These are phyloP conservation scores for Actinomortierella wolfii DNA, from an alignment of 371 early-diverging fungal genomes.

Conservation along the genomic window DNA sequence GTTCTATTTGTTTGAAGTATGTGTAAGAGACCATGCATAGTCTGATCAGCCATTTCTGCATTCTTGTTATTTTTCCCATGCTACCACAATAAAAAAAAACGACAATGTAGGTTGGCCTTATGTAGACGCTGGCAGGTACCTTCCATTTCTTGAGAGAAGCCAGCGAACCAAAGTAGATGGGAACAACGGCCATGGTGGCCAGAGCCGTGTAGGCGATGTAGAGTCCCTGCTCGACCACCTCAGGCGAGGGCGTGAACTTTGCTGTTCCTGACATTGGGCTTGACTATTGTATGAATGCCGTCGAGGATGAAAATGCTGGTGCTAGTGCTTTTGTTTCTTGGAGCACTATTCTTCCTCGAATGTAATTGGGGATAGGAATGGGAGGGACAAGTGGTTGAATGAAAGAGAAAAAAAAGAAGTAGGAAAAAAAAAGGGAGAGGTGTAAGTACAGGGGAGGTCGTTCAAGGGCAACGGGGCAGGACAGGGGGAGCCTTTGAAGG, in stretches of 20 bases:
- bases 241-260: constrained; percentile 40
- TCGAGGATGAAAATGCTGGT: constrained; percentile 6
- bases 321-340: constrained; percentile 8
- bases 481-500: neutral
- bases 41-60: no score
- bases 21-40: neutral
- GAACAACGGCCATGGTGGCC: constrained; percentile 83
- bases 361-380: no score
- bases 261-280: constrained; percentile 6
- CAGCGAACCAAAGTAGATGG: constrained; percentile 88
- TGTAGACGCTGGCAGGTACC: no score
- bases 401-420: no score
- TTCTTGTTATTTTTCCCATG: no score
- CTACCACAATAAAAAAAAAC: no score
- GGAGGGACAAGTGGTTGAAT: no score
- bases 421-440: constrained; percentile 8
- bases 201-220: constrained; percentile 89
- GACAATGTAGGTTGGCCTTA: no score
- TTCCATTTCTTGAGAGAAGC: constrained; percentile 76
- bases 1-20: constrained; percentile 15
- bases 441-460: constrained; percentile 4
- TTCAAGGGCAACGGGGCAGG: constrained; percentile 4
- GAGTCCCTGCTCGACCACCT: constrained; percentile 49
- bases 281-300: constrained; percentile 6
- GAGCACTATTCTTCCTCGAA: no score